Evolutionary conservation across 352 stramenopile species (phyloP).

Genomic region (Phytophthora europaea): DNA sequence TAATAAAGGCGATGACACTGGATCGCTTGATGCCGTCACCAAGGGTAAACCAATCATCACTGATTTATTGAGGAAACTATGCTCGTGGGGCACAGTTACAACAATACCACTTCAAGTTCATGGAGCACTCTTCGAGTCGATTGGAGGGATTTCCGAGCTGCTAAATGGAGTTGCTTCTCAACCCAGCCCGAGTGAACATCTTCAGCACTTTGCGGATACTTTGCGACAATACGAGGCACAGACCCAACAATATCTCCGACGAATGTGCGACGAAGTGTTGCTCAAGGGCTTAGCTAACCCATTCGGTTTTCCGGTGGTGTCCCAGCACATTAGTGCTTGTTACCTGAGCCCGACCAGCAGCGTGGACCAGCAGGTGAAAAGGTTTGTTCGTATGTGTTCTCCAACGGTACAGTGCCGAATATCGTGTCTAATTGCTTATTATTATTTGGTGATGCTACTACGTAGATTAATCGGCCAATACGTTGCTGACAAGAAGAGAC

Average conservation of each 20-base stretch:
- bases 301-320: slow-evolving; percentile 82
- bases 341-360: slow-evolving; percentile 70
- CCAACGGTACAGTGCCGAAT: background rate
- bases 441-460: slow-evolving; percentile 1
- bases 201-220: slow-evolving; percentile 45
- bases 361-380: slow-evolving; percentile 78
- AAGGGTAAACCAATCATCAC: slow-evolving; percentile 72
- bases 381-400: slow-evolving; percentile 35
- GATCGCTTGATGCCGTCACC: slow-evolving; percentile 44
- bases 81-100: slow-evolving; percentile 60
- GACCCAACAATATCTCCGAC: slow-evolving; percentile 65
- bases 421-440: background rate
- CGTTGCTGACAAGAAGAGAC: slow-evolving; percentile 55
- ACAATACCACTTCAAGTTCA: slow-evolving; percentile 87
- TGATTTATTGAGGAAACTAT: slow-evolving; percentile 68
- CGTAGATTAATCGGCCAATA: slow-evolving; percentile 68
- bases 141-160: slow-evolving; percentile 79
- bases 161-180: slow-evolving; percentile 61
- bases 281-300: slow-evolving; percentile 80
- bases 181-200: slow-evolving; percentile 24
- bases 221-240: slow-evolving; percentile 64
- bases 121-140: slow-evolving; percentile 83
- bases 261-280: slow-evolving; percentile 79
- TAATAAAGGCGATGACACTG: slow-evolving; percentile 22
- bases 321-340: slow-evolving; percentile 80